phyloP scores from a whole-genome alignment of 331 rosid species.

The Quercus tomentella region DNA sequence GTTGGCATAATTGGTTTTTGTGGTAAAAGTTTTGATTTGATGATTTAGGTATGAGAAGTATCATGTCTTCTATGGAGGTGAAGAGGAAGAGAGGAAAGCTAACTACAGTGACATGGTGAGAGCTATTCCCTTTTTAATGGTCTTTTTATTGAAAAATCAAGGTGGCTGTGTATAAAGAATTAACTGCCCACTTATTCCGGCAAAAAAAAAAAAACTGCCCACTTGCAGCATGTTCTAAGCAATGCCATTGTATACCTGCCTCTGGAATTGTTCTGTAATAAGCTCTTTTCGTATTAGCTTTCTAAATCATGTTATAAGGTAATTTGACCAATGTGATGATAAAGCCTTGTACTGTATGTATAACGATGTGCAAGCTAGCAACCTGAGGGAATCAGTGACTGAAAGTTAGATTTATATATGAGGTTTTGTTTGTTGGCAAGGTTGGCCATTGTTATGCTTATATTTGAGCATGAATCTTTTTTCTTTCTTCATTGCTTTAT shows the following conservation, averaged over 20 bases:
- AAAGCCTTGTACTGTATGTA: background rate
- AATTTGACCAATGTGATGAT: background rate
- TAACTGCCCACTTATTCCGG: background rate
- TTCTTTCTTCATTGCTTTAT: background rate
- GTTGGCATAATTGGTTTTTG: background rate
- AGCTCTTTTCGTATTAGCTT: background rate
- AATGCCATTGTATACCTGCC: background rate
- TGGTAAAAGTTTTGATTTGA: constrained; percentile 6
- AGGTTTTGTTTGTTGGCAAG: background rate
- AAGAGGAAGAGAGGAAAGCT: constrained; percentile 72
- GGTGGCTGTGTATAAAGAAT: background rate
- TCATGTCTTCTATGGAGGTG: constrained; percentile 79
- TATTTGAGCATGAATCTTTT: background rate
- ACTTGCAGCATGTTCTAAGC: background rate
- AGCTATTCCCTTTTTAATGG: constrained; percentile 2
- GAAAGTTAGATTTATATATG: background rate
- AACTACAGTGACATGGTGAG: constrained; percentile 83
- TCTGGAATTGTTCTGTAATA: background rate
- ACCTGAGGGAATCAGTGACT: background rate
- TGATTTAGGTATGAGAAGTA: constrained; percentile 82
- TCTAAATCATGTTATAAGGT: background rate
- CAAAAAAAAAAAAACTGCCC: background rate
- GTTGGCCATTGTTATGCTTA: background rate
- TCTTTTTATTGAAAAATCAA: background rate
- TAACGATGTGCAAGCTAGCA: background rate